These are phyloP conservation scores for Tolypocladium cylindrosporum DNA, from an alignment of 2,329 filamentous ascomycete genomes.

Conservation along the genomic window DNA sequence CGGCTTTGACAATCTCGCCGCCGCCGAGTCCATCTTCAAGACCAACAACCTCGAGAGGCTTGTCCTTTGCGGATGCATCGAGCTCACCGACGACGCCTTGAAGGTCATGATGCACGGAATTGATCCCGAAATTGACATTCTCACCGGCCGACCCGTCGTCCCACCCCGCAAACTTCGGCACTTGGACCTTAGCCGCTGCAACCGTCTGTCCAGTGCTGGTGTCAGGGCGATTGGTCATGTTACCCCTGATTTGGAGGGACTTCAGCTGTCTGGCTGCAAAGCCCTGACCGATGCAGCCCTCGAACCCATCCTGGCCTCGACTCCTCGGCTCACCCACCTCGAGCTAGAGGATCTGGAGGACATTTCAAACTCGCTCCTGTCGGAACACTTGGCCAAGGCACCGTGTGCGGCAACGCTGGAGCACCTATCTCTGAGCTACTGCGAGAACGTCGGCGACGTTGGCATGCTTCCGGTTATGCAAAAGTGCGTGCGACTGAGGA, in stretches of 20 bases:
- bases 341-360: slow-evolving; percentile 79
- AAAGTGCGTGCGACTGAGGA: slow-evolving; percentile 57
- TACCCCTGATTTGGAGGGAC: slow-evolving; percentile 68
- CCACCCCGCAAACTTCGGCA: slow-evolving; percentile 71
- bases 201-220: slow-evolving; percentile 60
- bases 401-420: slow-evolving; percentile 63
- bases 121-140: slow-evolving; percentile 68
- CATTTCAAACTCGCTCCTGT: slow-evolving; percentile 65
- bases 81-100: slow-evolving; percentile 66
- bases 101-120: slow-evolving; percentile 64
- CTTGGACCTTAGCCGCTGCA: slow-evolving; percentile 74
- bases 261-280: slow-evolving; percentile 74
- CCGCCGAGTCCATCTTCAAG: slow-evolving; percentile 66
- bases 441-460: slow-evolving; percentile 71
- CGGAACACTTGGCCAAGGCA: slow-evolving; percentile 62
- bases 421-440: slow-evolving; percentile 84
- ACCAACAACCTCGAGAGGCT: slow-evolving; percentile 78
- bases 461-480: slow-evolving; percentile 80
- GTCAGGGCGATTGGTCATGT: slow-evolving; percentile 63
- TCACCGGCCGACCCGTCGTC: slow-evolving; percentile 68
- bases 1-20: slow-evolving; percentile 65
- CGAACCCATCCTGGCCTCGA: slow-evolving; percentile 60
- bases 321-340: slow-evolving; percentile 70
- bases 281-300: slow-evolving; percentile 65
- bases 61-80: slow-evolving; percentile 68